These are phyloP conservation scores for Calonectria fujianensis DNA, from an alignment of 2,329 filamentous ascomycete genomes.

Conservation along the genomic window DNA sequence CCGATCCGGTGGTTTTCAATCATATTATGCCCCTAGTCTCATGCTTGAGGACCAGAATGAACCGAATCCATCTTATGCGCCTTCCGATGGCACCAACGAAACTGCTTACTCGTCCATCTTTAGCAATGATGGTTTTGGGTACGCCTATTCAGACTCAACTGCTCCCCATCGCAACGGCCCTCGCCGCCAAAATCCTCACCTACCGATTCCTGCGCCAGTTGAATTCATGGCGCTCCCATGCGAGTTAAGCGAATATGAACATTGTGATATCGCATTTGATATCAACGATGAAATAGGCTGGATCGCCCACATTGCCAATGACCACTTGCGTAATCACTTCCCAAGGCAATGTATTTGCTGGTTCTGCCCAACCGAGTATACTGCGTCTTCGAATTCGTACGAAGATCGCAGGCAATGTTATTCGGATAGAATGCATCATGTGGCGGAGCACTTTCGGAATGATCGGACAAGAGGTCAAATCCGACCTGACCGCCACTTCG, in stretches of 20 bases:
- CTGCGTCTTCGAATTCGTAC: constrained; percentile 32
- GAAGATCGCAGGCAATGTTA: constrained; percentile 56
- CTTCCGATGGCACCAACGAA: constrained; percentile 42
- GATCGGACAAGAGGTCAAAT: constrained; percentile 51
- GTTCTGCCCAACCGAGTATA: constrained; percentile 68
- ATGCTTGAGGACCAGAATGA: neutral
- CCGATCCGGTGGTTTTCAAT: no score
- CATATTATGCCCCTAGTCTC: neutral
- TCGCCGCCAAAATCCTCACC: constrained; percentile 36
- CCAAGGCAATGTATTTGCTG: constrained; percentile 66
- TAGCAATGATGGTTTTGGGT: constrained; percentile 5
- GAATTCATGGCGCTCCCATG: constrained; percentile 54
- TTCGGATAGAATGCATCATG: constrained; percentile 68
- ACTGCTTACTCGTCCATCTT: constrained; percentile 44
- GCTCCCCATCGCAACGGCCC: constrained; percentile 49
- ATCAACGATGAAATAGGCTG: constrained; percentile 63
- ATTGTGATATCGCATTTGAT: constrained; percentile 63
- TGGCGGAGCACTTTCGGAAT: constrained; percentile 65
- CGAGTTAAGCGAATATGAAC: constrained; percentile 63
- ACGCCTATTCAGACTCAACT: constrained; percentile 48
- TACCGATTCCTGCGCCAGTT: constrained; percentile 25
- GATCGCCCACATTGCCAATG: constrained; percentile 66
- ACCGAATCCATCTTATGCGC: constrained; percentile 17
- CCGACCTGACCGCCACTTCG: constrained; percentile 64
- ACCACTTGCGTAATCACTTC: constrained; percentile 60